Percentiles rank a stretch among this genome's conserved stretches.
Conservation (phyloP, 176 grass and related monocot species). For the Bonia amplexicaulis region DNA sequence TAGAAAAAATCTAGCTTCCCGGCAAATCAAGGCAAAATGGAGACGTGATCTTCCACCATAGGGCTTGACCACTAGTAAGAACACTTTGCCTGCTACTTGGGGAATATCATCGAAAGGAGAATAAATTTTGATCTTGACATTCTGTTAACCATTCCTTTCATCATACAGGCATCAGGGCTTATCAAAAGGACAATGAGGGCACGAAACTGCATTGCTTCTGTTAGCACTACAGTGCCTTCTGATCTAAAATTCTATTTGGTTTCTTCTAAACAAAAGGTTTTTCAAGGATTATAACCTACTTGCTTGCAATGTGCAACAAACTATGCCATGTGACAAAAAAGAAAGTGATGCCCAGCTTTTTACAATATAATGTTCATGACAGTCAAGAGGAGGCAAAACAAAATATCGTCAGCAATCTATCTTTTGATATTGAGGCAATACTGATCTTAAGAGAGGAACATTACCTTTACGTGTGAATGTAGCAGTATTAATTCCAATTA, state of each 20-base stretch:
- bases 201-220: background rate
- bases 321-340: background rate
- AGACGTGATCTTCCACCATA: background rate
- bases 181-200: slow-evolving; percentile 1
- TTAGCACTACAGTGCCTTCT: background rate
- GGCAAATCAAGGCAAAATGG: slow-evolving; percentile 9
- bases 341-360: background rate
- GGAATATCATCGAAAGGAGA: slow-evolving; percentile 12
- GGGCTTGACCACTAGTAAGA: background rate
- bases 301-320: background rate
- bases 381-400: background rate
- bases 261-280: background rate
- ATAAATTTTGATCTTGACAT: slow-evolving; percentile 27
- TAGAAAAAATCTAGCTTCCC: slow-evolving; percentile 27
- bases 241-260: background rate
- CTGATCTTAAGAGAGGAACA: background rate
- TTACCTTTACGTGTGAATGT: slow-evolving; percentile 90
- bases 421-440: slow-evolving; percentile 11
- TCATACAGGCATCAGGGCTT: slow-evolving; percentile 8
- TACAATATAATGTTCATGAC: background rate
- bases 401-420: slow-evolving; percentile 5
- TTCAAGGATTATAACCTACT: background rate
- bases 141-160: slow-evolving; percentile 1
- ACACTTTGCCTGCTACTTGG: slow-evolving; percentile 26
- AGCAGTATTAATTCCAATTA: slow-evolving; percentile 90